Conservation (phyloP, 2,329 filamentous ascomycete species). For the Trichoderma breve region DNA sequence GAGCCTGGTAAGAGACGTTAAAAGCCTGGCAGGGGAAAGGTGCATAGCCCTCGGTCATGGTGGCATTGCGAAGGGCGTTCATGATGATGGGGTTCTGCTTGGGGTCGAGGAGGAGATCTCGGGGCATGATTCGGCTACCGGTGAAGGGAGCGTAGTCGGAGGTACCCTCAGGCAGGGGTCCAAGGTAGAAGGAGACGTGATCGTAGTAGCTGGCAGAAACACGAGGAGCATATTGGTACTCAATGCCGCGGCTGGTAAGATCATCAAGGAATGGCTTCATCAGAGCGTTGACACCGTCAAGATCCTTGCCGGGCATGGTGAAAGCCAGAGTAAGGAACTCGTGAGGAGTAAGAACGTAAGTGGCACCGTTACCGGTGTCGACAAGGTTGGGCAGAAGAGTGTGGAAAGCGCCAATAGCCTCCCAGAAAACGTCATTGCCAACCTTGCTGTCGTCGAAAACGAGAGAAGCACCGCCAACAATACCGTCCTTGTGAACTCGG, state of each 20-base stretch:
- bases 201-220: neutral
- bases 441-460: neutral
- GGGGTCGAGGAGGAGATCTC: neutral
- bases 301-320: neutral
- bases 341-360: neutral
- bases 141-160: neutral
- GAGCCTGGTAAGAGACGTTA: conserved; percentile 22
- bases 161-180: neutral
- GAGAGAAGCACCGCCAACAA: neutral
- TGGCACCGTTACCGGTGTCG: neutral
- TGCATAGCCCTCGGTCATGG: neutral
- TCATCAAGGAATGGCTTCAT: neutral
- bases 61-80: neutral
- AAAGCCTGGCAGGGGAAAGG: neutral
- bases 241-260: neutral
- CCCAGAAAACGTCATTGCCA: neutral
- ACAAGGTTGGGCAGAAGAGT: neutral
- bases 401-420: neutral
- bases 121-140: neutral
- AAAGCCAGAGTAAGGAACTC: neutral
- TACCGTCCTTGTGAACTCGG: neutral
- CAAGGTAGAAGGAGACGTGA: neutral
- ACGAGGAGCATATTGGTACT: neutral
- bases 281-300: neutral
- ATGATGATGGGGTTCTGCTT: neutral